Evolutionary conservation across 2,329 filamentous ascomycete genomes (phyloP), one percentile per base, ranked within the genome.

Genomic region (Epicoccum sorghinum): DNA sequence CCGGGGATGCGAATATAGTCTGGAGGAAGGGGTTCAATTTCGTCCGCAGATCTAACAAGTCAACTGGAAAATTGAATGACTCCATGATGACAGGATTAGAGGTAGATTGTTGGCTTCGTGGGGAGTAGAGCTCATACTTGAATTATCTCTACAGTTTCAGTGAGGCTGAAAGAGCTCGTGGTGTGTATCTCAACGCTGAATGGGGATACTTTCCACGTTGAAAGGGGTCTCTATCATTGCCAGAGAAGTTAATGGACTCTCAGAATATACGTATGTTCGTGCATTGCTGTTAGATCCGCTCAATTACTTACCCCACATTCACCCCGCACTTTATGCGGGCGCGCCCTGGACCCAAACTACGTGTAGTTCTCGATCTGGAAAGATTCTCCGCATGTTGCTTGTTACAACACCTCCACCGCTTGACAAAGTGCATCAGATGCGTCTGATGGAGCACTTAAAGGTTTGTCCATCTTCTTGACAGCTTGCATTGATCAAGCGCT

Each of bases 301-400:
- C 39, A 27, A n/a, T 18, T 18, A 18, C 18, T 48, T 42, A 54
- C 59, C 59, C 57, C 59, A 56, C 59, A 39, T 46, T 22, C 57
- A 52, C 60, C 60, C 60, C 57, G 60, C 60, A 54, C 30, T 58
- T 57, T 37, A 41, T 35, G 22, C 13, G 25, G 42, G 39, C 13
- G 41, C 44, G 23, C 27, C 32, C 25, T 49, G 27, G 36, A 39
- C 29, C 33, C 43, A 22, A 42, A 41, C 36, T 33, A 30, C 9
- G 18, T 25, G 39, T 33, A 30, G 12, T 18, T 25, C 52, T 49
- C 52, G 22, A 56, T 57, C 13, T 54, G 40, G 47, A 30, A 47
- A 44, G 37, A 32, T 59, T 61, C 62, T 65, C 62, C 60, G 62
- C 40, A 46, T 22, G 41, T 33, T 63, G 46, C 62, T 51, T 32